Conservation (phyloP, 495 filamentous ascomycete genomes). For the Apiosordaria backusii region DNA sequence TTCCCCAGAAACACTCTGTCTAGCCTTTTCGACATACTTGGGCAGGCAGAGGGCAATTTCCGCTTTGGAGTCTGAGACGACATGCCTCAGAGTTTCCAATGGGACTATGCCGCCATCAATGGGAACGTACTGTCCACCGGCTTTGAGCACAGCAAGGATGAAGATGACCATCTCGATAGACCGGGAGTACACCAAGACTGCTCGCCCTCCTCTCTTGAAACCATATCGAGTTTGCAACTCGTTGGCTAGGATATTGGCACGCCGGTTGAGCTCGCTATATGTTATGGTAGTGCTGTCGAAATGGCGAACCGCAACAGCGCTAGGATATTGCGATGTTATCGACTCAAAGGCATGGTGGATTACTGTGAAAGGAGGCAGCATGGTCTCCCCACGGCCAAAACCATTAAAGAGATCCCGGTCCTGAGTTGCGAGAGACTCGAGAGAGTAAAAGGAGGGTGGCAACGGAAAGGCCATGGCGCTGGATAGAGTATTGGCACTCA, state of each 20-base stretch:
- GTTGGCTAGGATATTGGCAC: slow-evolving; percentile 33
- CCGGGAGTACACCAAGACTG: slow-evolving; percentile 31
- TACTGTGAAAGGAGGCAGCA: slow-evolving; percentile 23
- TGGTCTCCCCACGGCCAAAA: slow-evolving; percentile 27
- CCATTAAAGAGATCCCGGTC: slow-evolving; percentile 27
- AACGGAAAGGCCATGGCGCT: not conserved
- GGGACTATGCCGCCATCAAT: slow-evolving; percentile 39
- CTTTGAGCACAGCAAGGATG: slow-evolving; percentile 47
- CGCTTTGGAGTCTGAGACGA: slow-evolving; percentile 28
- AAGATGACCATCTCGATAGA: slow-evolving; percentile 41
- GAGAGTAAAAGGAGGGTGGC: slow-evolving; percentile 17
- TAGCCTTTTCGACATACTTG: slow-evolving; percentile 19
- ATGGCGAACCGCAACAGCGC: slow-evolving; percentile 30
- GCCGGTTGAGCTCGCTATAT: slow-evolving; percentile 33
- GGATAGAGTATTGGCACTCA: not conserved
- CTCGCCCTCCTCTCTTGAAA: slow-evolving; percentile 27
- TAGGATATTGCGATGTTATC: slow-evolving; percentile 25
- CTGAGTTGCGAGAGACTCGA: slow-evolving; percentile 22
- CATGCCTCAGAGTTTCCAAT: slow-evolving; percentile 30
- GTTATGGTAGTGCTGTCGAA: slow-evolving; percentile 31
- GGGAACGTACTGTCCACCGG: slow-evolving; percentile 52
- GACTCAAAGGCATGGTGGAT: slow-evolving; percentile 34
- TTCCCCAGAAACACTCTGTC: slow-evolving; percentile 3
- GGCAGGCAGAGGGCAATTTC: slow-evolving; percentile 19
- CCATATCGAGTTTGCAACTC: slow-evolving; percentile 23